These are phyloP conservation scores for Mimosa pudica DNA, from an alignment of 306 rosid genomes.

Conservation along the genomic window DNA sequence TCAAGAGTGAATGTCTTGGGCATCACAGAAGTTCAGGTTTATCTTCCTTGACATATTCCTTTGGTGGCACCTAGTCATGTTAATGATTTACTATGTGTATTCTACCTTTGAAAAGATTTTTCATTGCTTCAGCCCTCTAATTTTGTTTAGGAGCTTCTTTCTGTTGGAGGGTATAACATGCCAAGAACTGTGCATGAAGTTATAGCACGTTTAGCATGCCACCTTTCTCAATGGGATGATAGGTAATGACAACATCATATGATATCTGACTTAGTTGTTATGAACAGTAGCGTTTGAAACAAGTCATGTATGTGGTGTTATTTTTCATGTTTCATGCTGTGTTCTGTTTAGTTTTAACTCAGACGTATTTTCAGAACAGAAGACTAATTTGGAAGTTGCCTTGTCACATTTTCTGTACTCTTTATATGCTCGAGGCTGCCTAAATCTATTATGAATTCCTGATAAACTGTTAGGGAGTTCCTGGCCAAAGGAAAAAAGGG, in stretches of 20 bases:
- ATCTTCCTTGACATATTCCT: slow-evolving; percentile 32
- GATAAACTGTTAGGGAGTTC: slow-evolving; percentile 20
- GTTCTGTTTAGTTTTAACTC: slow-evolving; percentile 13
- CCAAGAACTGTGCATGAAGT: slow-evolving; percentile 94
- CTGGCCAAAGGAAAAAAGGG: background rate
- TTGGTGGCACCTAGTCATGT: slow-evolving; percentile 29
- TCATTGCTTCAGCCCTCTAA: slow-evolving; percentile 20
- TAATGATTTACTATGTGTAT: slow-evolving; percentile 9
- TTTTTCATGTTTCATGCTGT: slow-evolving; percentile 4
- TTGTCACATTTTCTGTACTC: background rate
- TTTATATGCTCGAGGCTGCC: slow-evolving; percentile 13
- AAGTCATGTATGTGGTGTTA: background rate
- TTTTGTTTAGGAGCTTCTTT: slow-evolving; percentile 80
- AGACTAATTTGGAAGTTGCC: slow-evolving; percentile 10
- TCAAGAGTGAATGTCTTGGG: slow-evolving; percentile 74
- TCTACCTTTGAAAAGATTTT: slow-evolving; percentile 18
- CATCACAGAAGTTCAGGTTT: slow-evolving; percentile 93
- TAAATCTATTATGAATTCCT: background rate
- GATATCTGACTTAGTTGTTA: slow-evolving; percentile 14
- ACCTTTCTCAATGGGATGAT: slow-evolving; percentile 96
- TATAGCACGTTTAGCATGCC: slow-evolving; percentile 76
- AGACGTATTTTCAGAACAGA: background rate
- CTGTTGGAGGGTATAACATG: slow-evolving; percentile 71
- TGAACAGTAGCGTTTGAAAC: slow-evolving; percentile 2
- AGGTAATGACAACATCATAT: slow-evolving; percentile 53